These are phyloP conservation scores for Trifolium pratense DNA, from an alignment of 306 rosid genomes.

Conservation along the genomic window DNA sequence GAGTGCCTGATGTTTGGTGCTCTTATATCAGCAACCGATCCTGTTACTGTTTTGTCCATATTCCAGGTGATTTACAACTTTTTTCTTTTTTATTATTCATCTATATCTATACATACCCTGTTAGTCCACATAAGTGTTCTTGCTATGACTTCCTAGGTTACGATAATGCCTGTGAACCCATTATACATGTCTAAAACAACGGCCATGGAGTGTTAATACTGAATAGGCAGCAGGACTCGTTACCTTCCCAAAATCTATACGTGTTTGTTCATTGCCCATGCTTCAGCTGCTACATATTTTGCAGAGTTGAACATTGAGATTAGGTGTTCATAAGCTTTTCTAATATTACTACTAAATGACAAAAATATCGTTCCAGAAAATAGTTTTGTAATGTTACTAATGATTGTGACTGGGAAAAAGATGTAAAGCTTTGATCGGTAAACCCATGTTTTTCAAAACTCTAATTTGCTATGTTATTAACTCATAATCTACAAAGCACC, in stretches of 20 bases:
- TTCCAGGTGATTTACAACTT: conserved; percentile 70
- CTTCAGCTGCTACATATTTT: conserved; percentile 32
- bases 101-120: neutral
- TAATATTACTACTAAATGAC: conserved; percentile 2
- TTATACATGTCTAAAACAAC: conserved; percentile 30
- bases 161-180: conserved; percentile 9
- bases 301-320: conserved; percentile 23
- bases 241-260: conserved; percentile 19
- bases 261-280: conserved; percentile 28
- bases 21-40: conserved; percentile 98
- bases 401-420: conserved; percentile 7
- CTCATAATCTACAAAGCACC: neutral
- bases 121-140: conserved; percentile 1
- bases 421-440: neutral
- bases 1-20: conserved; percentile 99
- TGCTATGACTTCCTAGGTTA: conserved; percentile 22
- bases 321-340: conserved; percentile 20
- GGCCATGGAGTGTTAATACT: neutral
- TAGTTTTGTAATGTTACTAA: conserved; percentile 2
- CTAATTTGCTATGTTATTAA: conserved; percentile 21
- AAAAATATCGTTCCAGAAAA: conserved; percentile 11
- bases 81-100: neutral
- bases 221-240: conserved; percentile 3
- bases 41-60: conserved; percentile 95
- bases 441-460: conserved; percentile 6